Evolutionary conservation across 1,284 basidiomycete species (phyloP), one percentile per base, ranked within the genome.

Genomic region (Neonothopanus nambi): DNA sequence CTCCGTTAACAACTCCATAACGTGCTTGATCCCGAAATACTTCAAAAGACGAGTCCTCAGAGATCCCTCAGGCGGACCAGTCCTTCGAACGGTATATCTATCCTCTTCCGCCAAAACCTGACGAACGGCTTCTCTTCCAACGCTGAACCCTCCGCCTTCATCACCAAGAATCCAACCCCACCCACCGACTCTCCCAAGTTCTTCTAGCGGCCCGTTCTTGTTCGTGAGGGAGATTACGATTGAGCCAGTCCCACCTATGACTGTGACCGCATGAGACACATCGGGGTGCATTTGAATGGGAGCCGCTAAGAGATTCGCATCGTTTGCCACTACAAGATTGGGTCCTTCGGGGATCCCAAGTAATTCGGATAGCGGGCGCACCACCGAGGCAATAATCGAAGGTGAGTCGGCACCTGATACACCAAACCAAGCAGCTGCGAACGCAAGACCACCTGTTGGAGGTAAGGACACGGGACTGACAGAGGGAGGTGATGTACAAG

Each of bases 81-180:
- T 62, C 24, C 68, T 70, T 9, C 66, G 65, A n/a, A 87, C 70
- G 2, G 79, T 78, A 11, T 77, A 72, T 20, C 67, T 65, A 61
- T 89, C 87, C 26, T 78, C 72, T 50, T 81, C 79, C 13, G 71
- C 63, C 44, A 91, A 72, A 46, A 91, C 76, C 57, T 85, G 76
- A 5, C 87, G 80, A 12, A 91, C 63, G 0, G 89, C 78, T 64
- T 89, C 87, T 33, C 87, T 76, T 3, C 89, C 89, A 54, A 90
- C 82, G 61, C 85, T 79, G 62, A 80, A 91, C 6, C 89, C 88
- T 21, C 87, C 84, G 6, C 89, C 89, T 65, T 91, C 89, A 64
- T 92, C 89, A 7, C 89, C 89, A 5, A 91, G 73, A 26, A 91
- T 84, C 87, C 88, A 91, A 1, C 89, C 89, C 87, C 87, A 91